Conservation (phyloP, 1,284 basidiomycete genomes). For the Pyrrhoderma noxium region DNA sequence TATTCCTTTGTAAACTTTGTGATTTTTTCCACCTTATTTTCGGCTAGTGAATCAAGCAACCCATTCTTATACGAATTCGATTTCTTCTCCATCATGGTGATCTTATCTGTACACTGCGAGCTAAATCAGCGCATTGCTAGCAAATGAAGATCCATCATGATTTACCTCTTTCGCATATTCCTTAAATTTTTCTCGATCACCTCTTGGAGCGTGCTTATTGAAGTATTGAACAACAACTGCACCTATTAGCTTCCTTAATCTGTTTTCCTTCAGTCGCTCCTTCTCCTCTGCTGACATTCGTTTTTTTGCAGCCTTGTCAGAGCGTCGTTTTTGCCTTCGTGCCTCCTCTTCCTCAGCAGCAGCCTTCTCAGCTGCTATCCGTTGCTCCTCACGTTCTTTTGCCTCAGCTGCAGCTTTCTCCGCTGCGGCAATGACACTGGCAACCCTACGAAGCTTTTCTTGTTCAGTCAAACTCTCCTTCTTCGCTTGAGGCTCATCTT, state of each 20-base stretch:
- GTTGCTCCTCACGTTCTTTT: neutral
- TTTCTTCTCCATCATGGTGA: conserved; percentile 92
- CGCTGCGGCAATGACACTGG: neutral
- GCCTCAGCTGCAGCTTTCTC: neutral
- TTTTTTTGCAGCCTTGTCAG: conserved; percentile 26
- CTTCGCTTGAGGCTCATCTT: neutral
- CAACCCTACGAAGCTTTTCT: neutral
- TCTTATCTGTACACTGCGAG: conserved; percentile 63
- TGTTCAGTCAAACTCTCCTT: neutral
- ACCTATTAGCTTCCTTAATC: conserved; percentile 77
- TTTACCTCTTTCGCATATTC: conserved; percentile 89
- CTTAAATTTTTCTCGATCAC: conserved; percentile 86
- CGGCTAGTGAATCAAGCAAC: conserved; percentile 68
- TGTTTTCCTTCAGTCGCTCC: conserved; percentile 74
- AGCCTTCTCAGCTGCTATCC: conserved; percentile 4
- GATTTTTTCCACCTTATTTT: conserved; percentile 86
- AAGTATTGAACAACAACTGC: conserved; percentile 86
- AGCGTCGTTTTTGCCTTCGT: neutral
- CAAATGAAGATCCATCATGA: no score
- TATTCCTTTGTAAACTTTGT: conserved; percentile 93
- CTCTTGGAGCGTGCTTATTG: conserved; percentile 73
- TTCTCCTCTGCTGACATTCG: conserved; percentile 45
- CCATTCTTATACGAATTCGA: conserved; percentile 67
- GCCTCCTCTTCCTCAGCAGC: conserved; percentile 6
- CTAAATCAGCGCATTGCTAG: conserved; percentile 5